Evolutionary conservation across 2,329 filamentous ascomycete genomes (phyloP).

Genomic region (Aspergillus fijiensis): DNA sequence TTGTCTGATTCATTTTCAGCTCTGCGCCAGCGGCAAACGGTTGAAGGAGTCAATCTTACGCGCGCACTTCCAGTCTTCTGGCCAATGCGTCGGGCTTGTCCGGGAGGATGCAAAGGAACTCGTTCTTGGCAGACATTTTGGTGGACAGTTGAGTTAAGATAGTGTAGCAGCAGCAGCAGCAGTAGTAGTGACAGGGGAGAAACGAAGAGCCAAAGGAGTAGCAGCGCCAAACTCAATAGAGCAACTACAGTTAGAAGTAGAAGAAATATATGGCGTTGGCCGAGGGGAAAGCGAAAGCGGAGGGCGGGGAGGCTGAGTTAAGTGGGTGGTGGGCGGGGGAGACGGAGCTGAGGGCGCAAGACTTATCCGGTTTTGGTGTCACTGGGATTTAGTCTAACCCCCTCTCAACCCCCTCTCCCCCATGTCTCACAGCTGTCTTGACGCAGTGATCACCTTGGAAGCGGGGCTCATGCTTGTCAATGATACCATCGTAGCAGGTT

Average conservation of each 20-base stretch:
- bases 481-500: background rate
- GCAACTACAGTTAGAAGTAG: too few relatives aligned
- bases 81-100: slow-evolving; percentile 61
- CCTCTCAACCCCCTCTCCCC: background rate
- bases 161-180: background rate
- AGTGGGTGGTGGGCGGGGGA: slow-evolving; percentile 1
- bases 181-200: background rate
- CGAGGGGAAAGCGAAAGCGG: slow-evolving; percentile 3
- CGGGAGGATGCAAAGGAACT: slow-evolving; percentile 69
- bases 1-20: slow-evolving; percentile 26
- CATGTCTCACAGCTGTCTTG: background rate
- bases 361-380: background rate
- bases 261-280: background rate
- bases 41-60: slow-evolving; percentile 24
- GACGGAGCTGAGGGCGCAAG: background rate
- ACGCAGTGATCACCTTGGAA: background rate
- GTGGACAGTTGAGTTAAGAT: background rate
- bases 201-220: background rate
- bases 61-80: slow-evolving; percentile 57
- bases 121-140: slow-evolving; percentile 45
- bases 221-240: too few relatives aligned
- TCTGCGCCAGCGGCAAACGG: background rate
- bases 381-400: background rate
- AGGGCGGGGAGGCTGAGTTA: background rate
- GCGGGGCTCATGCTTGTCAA: background rate